Conservation (phyloP, 2,329 filamentous ascomycete genomes). For the Aspergillus brasiliensis region DNA sequence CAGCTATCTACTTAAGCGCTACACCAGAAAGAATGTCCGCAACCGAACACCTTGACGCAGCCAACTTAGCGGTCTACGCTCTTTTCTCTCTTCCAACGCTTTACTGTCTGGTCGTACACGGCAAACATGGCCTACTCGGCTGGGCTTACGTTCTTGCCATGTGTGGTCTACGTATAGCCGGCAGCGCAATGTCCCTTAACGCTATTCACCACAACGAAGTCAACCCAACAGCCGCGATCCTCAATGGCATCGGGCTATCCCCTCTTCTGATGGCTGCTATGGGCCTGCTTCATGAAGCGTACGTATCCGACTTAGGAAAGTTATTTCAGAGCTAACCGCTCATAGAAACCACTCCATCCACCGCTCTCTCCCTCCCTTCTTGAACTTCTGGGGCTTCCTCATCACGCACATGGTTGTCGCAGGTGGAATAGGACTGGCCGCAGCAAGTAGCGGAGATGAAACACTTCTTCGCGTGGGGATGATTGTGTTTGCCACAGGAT, state of each 20-base stretch:
- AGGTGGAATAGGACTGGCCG: neutral
- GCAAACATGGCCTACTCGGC: conserved; percentile 1
- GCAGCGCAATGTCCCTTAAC: conserved; percentile 6
- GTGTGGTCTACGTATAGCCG: conserved; percentile 10
- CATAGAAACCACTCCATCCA: neutral
- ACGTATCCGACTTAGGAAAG: accelerated
- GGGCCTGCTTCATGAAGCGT: neutral
- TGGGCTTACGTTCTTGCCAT: conserved; percentile 9
- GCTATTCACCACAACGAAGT: neutral
- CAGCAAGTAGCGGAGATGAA: neutral
- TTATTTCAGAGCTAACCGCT: neutral
- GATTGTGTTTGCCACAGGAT: neutral
- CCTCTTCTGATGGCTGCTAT: neutral
- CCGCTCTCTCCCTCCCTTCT: neutral
- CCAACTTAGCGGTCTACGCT: neutral
- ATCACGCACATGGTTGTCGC: neutral
- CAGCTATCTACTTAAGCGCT: neutral
- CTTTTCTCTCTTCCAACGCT: neutral
- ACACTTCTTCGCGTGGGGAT: neutral
- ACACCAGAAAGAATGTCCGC: neutral
- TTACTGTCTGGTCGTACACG: neutral
- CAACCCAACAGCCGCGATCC: neutral
- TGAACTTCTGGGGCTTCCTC: neutral
- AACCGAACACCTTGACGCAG: neutral
- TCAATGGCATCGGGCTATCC: neutral